Evolutionary conservation across 768 basidiomycete species (phyloP).

Genomic region (Auricularia heimuer): DNA sequence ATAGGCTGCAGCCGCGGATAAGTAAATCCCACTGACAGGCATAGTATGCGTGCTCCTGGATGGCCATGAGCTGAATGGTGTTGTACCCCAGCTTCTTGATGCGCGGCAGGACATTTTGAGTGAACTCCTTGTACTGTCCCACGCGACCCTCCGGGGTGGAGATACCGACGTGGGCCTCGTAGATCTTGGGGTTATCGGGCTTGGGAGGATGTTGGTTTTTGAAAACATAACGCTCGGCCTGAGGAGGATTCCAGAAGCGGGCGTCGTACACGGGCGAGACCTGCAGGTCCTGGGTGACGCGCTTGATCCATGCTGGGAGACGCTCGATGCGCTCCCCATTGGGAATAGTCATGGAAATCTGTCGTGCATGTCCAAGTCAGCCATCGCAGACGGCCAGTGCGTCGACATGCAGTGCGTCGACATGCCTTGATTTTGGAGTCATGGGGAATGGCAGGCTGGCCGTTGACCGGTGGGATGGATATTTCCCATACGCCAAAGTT

Average conservation of each 20-base stretch:
- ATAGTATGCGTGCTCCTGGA: constrained; percentile 98
- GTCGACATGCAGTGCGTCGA: constrained; percentile 29
- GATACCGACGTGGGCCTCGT: constrained; percentile 97
- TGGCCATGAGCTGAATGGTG: constrained; percentile 94
- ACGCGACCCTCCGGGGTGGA: constrained; percentile 81
- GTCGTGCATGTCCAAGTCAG: constrained; percentile 1
- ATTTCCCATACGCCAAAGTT: constrained; percentile 88
- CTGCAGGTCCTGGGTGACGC: constrained; percentile 87
- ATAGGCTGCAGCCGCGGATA: constrained; percentile 1
- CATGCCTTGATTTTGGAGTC: constrained; percentile 89
- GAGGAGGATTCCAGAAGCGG: constrained; percentile 96
- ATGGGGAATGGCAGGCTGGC: constrained; percentile 79
- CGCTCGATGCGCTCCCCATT: constrained; percentile 78
- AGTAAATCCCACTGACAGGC: constrained; percentile 53
- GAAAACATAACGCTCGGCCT: constrained; percentile 62
- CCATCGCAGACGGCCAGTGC: neutral
- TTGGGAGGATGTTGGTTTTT: constrained; percentile 66
- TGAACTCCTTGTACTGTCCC: constrained; percentile 95
- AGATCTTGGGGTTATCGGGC: constrained; percentile 65
- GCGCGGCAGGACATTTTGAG: constrained; percentile 67
- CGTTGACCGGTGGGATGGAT: constrained; percentile 56
- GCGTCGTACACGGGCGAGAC: constrained; percentile 92
- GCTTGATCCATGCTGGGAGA: constrained; percentile 86
- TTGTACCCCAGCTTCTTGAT: constrained; percentile 94
- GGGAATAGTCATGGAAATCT: constrained; percentile 90